Base-by-base conservation (phyloP, 257 asterid genomes). In the Ballota nigra region DNA sequence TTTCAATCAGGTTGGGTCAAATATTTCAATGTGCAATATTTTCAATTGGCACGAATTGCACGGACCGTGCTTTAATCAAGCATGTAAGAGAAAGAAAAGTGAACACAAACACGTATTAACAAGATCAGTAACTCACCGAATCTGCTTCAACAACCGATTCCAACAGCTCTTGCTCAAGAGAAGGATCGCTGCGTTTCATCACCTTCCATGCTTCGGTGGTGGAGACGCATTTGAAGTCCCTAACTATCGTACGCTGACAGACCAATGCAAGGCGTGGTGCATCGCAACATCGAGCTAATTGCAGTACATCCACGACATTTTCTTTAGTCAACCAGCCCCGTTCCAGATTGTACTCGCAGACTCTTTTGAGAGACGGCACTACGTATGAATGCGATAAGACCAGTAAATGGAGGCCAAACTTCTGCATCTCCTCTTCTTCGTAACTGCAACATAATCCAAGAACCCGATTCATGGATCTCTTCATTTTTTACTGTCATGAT, bases 141-240 rank as follows among this genome's bases (percentile, higher is more conserved):
- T 92, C 98, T 22, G 88, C 96, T 75, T 90, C 98, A 5, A 92
- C 93, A 24, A 86, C 86, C 2, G 75, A 84, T 73, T 86, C 96
- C 61, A 93, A 31, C 24, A 93, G 88, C 79, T 93, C 96, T 73
- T 89, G 96, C 41, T 93, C 98, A 22, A 93, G 97, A 41, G 83
- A 67, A 4, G 96, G 97, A 80, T 93, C 78, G 33, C 86, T 77
- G 40, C 75, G 83, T 62, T 75, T 86, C 97, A 91, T 93, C 64
- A 85, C 95, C 73, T 91, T 93, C 98, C 98, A 93, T 13, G 87
- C 98, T 75, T 93, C 97, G 2, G 96, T 88, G 13, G 67, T 69
- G 11, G 96, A 85, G 74, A 91, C 76, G 69, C 72, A 72, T 83
- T 88, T 93, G 83, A 90, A 87, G 83, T 93, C 87, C 75, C 73